phyloP scores from a whole-genome alignment of 225 moss, liverwort and hornwort genomes.

The Asterella californica region DNA sequence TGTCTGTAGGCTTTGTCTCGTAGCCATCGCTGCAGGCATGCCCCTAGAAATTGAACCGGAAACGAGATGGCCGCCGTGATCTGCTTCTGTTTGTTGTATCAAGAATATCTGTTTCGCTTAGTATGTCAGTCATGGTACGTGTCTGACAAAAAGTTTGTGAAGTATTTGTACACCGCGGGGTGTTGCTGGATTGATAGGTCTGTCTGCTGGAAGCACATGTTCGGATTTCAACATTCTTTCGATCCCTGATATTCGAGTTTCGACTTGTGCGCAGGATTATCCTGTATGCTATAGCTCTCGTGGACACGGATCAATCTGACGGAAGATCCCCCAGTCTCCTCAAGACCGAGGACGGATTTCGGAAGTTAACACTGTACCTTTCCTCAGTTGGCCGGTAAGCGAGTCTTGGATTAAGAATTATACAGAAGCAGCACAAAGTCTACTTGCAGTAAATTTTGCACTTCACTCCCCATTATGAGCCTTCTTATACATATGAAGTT shows the following conservation, averaged over 20 bases:
- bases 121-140: background rate
- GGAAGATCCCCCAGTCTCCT: constrained; percentile 42
- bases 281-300: constrained; percentile 83
- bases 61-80: background rate
- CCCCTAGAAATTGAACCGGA: background rate
- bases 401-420: background rate
- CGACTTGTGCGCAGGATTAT: constrained; percentile 56
- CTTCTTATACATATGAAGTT: background rate
- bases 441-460: background rate
- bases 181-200: background rate
- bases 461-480: background rate
- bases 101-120: background rate
- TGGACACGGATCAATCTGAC: constrained; percentile 75
- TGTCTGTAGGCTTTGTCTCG: constrained; percentile 10
- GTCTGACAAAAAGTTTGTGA: background rate
- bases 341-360: constrained; percentile 71
- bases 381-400: constrained; percentile 72
- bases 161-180: background rate
- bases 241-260: background rate
- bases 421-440: background rate
- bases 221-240: background rate
- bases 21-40: background rate
- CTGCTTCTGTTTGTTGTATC: background rate
- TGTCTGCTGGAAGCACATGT: background rate
- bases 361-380: constrained; percentile 68